Base-by-base conservation (phyloP, 768 basidiomycete genomes). In the Lentinula sp. region DNA sequence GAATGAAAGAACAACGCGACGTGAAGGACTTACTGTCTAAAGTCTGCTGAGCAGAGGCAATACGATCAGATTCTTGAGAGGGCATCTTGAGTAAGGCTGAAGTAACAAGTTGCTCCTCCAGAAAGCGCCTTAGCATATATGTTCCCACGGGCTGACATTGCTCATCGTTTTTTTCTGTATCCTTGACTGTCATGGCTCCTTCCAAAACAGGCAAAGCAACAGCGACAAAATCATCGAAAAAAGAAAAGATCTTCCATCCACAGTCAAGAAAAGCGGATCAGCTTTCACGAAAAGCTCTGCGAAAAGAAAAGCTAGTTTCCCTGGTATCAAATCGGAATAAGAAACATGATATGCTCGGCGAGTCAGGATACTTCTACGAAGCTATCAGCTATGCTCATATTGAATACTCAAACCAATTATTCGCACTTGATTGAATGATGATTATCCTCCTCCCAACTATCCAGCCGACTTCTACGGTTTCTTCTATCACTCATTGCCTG, bases 261-360 rank as follows among this genome's bases (percentile, higher is more conserved):
- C 78, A 87, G 51, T 94, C 92, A 21, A 80, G 92, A 63, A 94
- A 93, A 74, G 92, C 92, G 2, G 84, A 79, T 11, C 91, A 93
- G 68, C 77, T 92, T 13, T 76, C 81, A 15, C 83, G 91, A 21
- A 78, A 82, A 60, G 82, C 86, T 23, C 70, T 89, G 42, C 81
- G 92, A 63, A 90, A 89, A 65, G 78, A 78, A 21, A 91, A 86
- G 69, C 76, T 93, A 16, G 79, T 78, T 11, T 80, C 81, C 60
- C 75, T 82, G 4, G 74, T 80, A 8, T 76, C 76, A 7, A 85
- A 84, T 65, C 80, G 89, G 28, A 69, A 70, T 4, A 80, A 86
- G 68, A 88, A 84, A 68, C 76, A 86, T 49, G 71, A 78, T 48
- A 71, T 76, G 2, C 75, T 83, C 67, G 84, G 89, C 86, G 49